These are phyloP conservation scores for Eucalyptus cladocalyx DNA, from an alignment of 345 rosid genomes.

Conservation along the genomic window DNA sequence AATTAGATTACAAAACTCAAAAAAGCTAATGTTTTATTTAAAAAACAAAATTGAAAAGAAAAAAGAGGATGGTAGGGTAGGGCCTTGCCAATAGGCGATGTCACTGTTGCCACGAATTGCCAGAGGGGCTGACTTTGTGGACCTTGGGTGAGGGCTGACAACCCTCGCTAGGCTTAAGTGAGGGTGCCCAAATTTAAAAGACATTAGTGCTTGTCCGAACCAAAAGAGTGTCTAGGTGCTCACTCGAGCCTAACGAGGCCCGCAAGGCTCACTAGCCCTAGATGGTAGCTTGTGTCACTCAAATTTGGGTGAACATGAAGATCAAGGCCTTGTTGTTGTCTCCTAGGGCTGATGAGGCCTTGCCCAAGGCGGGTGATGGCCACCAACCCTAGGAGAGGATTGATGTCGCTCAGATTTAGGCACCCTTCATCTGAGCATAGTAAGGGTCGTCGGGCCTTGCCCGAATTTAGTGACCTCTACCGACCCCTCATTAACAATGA, in stretches of 20 bases:
- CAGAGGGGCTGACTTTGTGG: rapidly evolving
- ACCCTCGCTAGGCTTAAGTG: too few species aligned
- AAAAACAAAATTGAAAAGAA: too few species aligned
- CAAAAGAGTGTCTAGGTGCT: too few species aligned
- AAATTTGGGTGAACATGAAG: not conserved
- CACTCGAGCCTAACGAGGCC: too few species aligned
- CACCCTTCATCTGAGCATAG: rapidly evolving
- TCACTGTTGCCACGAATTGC: rapidly evolving
- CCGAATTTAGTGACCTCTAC: rapidly evolving
- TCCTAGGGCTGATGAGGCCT: not conserved
- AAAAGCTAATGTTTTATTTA: too few species aligned
- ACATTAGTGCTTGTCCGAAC: rapidly evolving
- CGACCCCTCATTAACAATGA: rapidly evolving
- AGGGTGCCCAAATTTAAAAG: too few species aligned
- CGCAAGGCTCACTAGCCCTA: not conserved
- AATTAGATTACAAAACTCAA: too few species aligned
- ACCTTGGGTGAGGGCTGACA: rapidly evolving
- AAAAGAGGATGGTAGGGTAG: rapidly evolving
- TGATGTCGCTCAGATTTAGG: rapidly evolving
- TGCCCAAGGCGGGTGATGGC: rapidly evolving
- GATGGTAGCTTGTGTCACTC: rapidly evolving
- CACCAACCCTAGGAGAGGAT: too few species aligned
- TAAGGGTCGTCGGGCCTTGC: rapidly evolving
- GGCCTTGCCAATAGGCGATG: rapidly evolving
- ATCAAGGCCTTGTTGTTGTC: rapidly evolving